Evolutionary conservation across 768 basidiomycete genomes (phyloP).

Genomic region (Kwoniella botswanensis): DNA sequence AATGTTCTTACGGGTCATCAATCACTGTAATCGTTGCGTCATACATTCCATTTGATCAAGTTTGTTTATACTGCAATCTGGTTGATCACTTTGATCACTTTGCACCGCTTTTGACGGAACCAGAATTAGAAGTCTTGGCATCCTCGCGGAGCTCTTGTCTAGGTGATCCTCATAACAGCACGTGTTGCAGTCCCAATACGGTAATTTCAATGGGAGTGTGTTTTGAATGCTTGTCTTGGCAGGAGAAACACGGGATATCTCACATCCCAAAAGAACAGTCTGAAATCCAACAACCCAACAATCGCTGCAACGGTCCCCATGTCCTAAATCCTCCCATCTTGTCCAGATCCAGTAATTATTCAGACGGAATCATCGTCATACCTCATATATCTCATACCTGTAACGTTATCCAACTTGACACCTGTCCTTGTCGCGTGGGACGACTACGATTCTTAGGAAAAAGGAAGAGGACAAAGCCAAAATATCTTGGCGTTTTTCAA

Average conservation of each 20-base stretch:
- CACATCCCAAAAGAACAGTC: no score
- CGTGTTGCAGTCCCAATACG: neutral
- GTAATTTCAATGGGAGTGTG: neutral
- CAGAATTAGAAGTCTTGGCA: neutral
- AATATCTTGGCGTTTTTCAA: slow-evolving; percentile 8
- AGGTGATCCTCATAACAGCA: neutral
- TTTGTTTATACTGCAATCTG: no score
- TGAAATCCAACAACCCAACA: no score
- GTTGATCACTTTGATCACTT: no score
- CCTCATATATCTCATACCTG: neutral
- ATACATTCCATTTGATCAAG: no score
- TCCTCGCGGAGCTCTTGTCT: neutral
- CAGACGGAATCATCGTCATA: neutral
- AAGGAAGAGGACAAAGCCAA: slow-evolving; percentile 4
- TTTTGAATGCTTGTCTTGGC: neutral
- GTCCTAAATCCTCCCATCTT: no score
- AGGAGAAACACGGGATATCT: no score
- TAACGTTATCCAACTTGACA: neutral
- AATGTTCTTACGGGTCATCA: no score
- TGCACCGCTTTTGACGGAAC: neutral
- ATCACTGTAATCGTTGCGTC: no score
- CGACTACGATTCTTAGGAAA: neutral
- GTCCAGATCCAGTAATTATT: no score
- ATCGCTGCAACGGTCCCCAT: no score
- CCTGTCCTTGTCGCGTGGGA: neutral